Evolutionary conservation across 352 stramenopile genomes (phyloP).

Genomic region (Pythium aphanidermatum): DNA sequence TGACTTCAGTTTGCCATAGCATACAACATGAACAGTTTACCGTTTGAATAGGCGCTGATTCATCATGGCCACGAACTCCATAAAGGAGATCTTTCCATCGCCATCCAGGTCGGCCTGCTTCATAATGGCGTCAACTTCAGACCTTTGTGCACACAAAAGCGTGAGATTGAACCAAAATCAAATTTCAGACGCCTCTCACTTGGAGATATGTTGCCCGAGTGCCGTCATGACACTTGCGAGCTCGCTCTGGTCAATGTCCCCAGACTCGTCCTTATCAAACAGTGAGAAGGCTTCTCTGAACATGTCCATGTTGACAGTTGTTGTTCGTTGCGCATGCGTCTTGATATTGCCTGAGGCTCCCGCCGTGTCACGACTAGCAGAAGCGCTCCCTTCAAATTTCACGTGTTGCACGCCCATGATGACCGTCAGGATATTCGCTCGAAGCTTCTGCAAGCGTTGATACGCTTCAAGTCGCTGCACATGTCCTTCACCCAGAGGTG

Average conservation of each 20-base stretch:
- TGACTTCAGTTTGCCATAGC: background rate
- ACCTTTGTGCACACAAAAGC: constrained; percentile 26
- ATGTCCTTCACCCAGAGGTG: constrained; percentile 43
- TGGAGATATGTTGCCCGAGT: constrained; percentile 38
- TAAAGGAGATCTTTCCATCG: constrained; percentile 70
- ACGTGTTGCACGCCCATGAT: constrained; percentile 60
- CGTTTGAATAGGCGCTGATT: constrained; percentile 60
- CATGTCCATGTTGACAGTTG: constrained; percentile 77
- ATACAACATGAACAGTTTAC: constrained; percentile 14
- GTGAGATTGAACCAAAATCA: constrained; percentile 2
- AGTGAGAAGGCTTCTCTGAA: constrained; percentile 71
- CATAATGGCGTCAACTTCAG: constrained; percentile 67
- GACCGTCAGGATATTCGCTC: constrained; percentile 70
- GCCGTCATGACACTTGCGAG: constrained; percentile 41
- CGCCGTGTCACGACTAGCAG: no score
- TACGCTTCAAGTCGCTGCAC: constrained; percentile 49
- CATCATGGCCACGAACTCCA: constrained; percentile 77
- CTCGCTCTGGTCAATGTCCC: constrained; percentile 58
- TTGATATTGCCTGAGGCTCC: no score
- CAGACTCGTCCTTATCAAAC: constrained; percentile 74
- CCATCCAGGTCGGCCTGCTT: constrained; percentile 52
- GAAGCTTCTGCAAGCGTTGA: constrained; percentile 60
- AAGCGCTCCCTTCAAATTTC: constrained; percentile 46
- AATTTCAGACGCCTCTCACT: background rate
- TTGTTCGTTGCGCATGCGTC: constrained; percentile 22